Evolutionary conservation across 2,329 filamentous ascomycete species (phyloP), one percentile per base, ranked within the genome.

Genomic region (Penicillium brevicompactum): DNA sequence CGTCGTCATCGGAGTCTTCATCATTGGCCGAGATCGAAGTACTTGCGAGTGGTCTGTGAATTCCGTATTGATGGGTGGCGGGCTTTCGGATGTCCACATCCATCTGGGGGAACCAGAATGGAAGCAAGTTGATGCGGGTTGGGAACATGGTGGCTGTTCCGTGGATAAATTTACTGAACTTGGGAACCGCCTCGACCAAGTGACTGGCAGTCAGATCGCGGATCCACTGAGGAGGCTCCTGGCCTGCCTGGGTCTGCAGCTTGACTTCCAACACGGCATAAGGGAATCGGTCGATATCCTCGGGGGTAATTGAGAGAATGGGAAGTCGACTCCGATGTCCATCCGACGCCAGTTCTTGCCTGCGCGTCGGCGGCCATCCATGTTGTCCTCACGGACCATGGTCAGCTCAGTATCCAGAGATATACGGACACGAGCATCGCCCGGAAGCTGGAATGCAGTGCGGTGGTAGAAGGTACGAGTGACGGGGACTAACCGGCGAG

Each of bases 71-170:
- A 67, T 94, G 91, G 4, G 86, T 91, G 30, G 87, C 84, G 1
- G 94, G 92, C 76, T 99, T 99, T 63, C 92, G 90, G 67, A 99
- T 99, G 69, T 99, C 94, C 22, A 95, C 87, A 63, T 96, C 88
- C 94, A 99, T 99, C 76, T 99, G 94, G 1, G 94, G 94, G 81
- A 93, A 90, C 94, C 94, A 99, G 80, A 91, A 99, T 0, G 94
- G 94, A 5, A 99, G 81, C 11, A 99, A 82, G 46, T 97, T 81
- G 74, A 99, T 99, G 52, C 89, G 86, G 43, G 87, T 84, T 0
- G 92, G 92, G 73, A 97, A 95, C 44, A 99, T 78, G 10, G 86
- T 90, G 9, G 93, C 93, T 1, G 88, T 92, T 56, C 94, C 94
- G 74, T 99, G 94, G 55, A 99, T 97, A 74, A 97, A 99, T 77